These are phyloP conservation scores for Mucor mucedo DNA, from an alignment of 371 early-diverging fungal genomes.

Conservation along the genomic window DNA sequence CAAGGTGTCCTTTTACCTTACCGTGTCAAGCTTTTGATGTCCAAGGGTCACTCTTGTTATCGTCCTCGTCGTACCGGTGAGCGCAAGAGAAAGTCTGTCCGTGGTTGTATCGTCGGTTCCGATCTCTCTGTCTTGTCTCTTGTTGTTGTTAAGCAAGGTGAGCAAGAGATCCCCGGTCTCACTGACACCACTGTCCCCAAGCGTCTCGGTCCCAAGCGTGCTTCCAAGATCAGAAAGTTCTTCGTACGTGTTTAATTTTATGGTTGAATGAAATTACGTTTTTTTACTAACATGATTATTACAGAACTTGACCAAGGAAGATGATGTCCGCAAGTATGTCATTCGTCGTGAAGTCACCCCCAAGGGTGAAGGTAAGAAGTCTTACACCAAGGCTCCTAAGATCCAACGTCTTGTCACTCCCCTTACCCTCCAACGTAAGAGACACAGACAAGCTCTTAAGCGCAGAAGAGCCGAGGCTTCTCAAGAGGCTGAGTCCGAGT, in stretches of 20 bases:
- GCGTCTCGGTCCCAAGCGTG: constrained; percentile 99
- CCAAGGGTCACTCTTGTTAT: constrained; percentile 99
- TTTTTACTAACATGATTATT: background rate
- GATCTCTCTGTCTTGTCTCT: constrained; percentile 96
- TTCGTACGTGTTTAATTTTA: constrained; percentile 67
- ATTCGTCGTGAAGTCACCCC: constrained; percentile 95
- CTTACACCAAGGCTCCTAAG: constrained; percentile 93
- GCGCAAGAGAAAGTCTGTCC: constrained; percentile 99
- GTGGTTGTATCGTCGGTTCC: constrained; percentile 98
- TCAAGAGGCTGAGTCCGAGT: constrained; percentile 89
- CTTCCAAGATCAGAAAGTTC: constrained; percentile 98
- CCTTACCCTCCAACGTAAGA: constrained; percentile 93
- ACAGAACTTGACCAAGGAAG: constrained; percentile 89
- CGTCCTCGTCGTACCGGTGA: constrained; percentile 98
- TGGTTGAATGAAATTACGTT: no score
- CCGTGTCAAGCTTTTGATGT: constrained; percentile 95
- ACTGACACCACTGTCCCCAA: constrained; percentile 94
- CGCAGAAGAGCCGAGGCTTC: constrained; percentile 77
- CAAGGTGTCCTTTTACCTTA: constrained; percentile 94
- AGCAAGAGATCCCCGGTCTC: constrained; percentile 94
- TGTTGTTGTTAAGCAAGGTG: constrained; percentile 97
- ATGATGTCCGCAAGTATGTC: constrained; percentile 98
- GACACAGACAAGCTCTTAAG: constrained; percentile 87
- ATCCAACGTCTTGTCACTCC: constrained; percentile 99
- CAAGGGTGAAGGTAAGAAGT: constrained; percentile 90